Percentiles rank a stretch among this genome's conserved stretches.
phyloP scores from a whole-genome alignment of 805 yeast genomes.

The Spathaspora sp. region DNA sequence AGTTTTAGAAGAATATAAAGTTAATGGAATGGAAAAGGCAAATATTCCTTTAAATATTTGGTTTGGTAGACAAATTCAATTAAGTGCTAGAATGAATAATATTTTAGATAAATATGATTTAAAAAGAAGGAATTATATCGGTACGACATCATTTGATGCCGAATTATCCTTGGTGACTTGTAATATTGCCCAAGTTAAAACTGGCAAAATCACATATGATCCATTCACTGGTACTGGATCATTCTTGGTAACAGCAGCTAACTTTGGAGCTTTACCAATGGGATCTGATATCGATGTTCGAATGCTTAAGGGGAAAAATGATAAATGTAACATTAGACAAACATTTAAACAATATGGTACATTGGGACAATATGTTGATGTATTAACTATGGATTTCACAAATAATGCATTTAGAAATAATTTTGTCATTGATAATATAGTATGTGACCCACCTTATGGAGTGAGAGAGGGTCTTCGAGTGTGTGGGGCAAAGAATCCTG shows the following conservation, averaged over 20 bases:
- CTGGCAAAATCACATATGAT: constrained; percentile 73
- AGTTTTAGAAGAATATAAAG: constrained; percentile 68
- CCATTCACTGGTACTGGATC: constrained; percentile 98
- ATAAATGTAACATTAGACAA: constrained; percentile 46
- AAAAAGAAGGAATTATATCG: constrained; percentile 79
- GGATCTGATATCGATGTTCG: constrained; percentile 94
- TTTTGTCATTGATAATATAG: constrained; percentile 69
- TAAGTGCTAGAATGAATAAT: constrained; percentile 59
- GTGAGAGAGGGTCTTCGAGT: constrained; percentile 94
- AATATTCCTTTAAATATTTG: constrained; percentile 52
- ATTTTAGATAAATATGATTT: constrained; percentile 77
- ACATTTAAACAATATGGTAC: constrained; percentile 78
- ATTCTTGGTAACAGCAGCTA: constrained; percentile 82
- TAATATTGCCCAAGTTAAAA: constrained; percentile 73
- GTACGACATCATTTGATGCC: constrained; percentile 96
- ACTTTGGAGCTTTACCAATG: constrained; percentile 72
- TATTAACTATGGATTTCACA: constrained; percentile 90
- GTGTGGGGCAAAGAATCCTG: constrained; percentile 73
- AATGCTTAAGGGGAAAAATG: constrained; percentile 64
- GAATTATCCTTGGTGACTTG: constrained; percentile 85
- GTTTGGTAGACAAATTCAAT: constrained; percentile 72
- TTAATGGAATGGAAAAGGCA: constrained; percentile 44
- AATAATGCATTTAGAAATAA: constrained; percentile 72
- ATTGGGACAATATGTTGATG: constrained; percentile 58
- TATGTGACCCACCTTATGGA: constrained; percentile 98